These are phyloP conservation scores for Penicillium roqueforti DNA, from an alignment of 495 filamentous ascomycete species.

Conservation along the genomic window DNA sequence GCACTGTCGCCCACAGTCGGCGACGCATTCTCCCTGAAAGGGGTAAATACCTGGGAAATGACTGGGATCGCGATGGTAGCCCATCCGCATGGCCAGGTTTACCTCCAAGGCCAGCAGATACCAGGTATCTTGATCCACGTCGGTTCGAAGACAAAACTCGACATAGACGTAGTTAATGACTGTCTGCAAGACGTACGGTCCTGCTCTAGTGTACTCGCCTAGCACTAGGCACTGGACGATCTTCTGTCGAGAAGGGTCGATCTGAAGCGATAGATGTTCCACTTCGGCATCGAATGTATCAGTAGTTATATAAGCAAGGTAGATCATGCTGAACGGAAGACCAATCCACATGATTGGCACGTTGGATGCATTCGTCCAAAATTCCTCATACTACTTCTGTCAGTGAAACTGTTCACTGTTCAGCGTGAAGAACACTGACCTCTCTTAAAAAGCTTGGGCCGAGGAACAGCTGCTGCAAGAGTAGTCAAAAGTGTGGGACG, in stretches of 20 bases:
- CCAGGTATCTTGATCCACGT: slow-evolving; percentile 19
- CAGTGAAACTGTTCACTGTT: neutral
- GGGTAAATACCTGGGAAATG: slow-evolving; percentile 22
- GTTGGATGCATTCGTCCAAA: slow-evolving; percentile 26
- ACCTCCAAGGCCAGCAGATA: slow-evolving; percentile 23
- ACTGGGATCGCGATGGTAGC: slow-evolving; percentile 30
- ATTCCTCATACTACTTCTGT: slow-evolving; percentile 26
- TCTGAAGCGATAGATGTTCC: slow-evolving; percentile 14
- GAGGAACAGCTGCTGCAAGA: slow-evolving; percentile 19
- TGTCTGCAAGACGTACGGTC: slow-evolving; percentile 27
- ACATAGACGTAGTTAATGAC: slow-evolving; percentile 24
- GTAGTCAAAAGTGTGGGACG: neutral
- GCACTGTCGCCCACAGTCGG: slow-evolving; percentile 24
- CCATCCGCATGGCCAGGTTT: slow-evolving; percentile 28
- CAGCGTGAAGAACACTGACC: slow-evolving; percentile 12
- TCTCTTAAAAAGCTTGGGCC: slow-evolving; percentile 18
- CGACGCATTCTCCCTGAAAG: slow-evolving; percentile 33
- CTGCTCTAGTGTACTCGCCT: slow-evolving; percentile 26
- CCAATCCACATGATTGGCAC: slow-evolving; percentile 27
- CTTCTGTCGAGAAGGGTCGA: slow-evolving; percentile 25
- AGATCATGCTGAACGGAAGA: slow-evolving; percentile 31
- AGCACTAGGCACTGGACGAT: slow-evolving; percentile 28
- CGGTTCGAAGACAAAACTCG: slow-evolving; percentile 17
- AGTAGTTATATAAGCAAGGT: slow-evolving; percentile 11
- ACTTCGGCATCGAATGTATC: slow-evolving; percentile 7